Conservation (phyloP, 495 filamentous ascomycete genomes). For the Immersiella caudata region DNA sequence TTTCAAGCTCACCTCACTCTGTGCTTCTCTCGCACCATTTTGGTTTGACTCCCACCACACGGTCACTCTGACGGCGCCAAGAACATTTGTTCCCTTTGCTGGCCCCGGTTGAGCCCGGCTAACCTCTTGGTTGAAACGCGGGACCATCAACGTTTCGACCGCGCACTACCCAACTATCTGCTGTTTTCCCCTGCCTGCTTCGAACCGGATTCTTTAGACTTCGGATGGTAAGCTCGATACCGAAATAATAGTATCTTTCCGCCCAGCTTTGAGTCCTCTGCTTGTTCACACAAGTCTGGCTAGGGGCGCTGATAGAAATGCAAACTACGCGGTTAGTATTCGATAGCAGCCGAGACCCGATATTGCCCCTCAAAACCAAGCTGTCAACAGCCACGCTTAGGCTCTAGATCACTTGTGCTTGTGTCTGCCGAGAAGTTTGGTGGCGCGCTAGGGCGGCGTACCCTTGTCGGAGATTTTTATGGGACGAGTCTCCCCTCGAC, state of each 20-base stretch:
- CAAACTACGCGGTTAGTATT: too few relatives aligned
- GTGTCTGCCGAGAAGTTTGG: background rate
- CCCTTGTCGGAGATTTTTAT: conserved; percentile 23
- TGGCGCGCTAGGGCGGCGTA: conserved; percentile 6
- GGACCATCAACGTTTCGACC: conserved; percentile 20
- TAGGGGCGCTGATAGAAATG: too few relatives aligned
- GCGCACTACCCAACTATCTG: conserved; percentile 10
- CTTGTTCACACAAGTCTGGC: background rate
- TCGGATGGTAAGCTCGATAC: background rate
- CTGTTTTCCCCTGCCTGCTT: background rate
- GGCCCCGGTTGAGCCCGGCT: background rate
- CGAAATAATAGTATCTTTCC: background rate
- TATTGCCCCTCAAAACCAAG: too few relatives aligned
- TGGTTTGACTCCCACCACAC: background rate
- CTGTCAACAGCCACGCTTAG: conserved; percentile 1
- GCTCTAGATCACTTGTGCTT: background rate
- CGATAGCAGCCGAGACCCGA: too few relatives aligned
- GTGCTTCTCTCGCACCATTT: background rate
- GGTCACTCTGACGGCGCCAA: conserved; percentile 2
- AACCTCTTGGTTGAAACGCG: conserved; percentile 22
- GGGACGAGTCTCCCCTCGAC: conserved; percentile 7
- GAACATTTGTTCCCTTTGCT: background rate
- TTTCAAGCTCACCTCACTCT: background rate
- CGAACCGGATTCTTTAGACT: background rate
- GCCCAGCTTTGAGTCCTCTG: background rate